Conservation (phyloP, 2,329 filamentous ascomycete genomes). For the Penicillium hordei region DNA sequence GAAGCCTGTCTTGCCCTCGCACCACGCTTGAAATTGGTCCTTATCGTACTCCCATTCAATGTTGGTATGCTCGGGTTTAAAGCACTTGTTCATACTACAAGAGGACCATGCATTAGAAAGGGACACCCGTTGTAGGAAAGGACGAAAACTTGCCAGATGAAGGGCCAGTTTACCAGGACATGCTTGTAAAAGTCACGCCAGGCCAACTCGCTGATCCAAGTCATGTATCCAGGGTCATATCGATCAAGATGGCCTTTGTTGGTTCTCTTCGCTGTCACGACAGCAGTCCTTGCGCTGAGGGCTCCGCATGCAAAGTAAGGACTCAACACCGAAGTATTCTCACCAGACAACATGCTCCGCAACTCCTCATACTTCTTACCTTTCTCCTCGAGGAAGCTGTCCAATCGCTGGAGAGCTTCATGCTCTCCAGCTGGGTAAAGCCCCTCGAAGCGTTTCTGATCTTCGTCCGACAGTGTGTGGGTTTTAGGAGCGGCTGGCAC, state of each 20-base stretch:
- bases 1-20: slow-evolving; percentile 70
- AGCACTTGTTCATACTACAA: slow-evolving; percentile 67
- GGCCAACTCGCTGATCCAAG: slow-evolving; percentile 79
- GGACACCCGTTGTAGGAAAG: background rate
- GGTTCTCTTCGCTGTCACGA: slow-evolving; percentile 61
- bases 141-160: slow-evolving; percentile 46
- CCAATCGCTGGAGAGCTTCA: slow-evolving; percentile 64
- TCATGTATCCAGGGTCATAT: slow-evolving; percentile 63
- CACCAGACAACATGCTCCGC: slow-evolving; percentile 65
- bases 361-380: slow-evolving; percentile 61
- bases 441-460: slow-evolving; percentile 56
- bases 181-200: slow-evolving; percentile 90
- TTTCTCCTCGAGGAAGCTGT: slow-evolving; percentile 66
- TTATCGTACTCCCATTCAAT: slow-evolving; percentile 77
- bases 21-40: slow-evolving; percentile 71
- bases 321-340: slow-evolving; percentile 67
- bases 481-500: slow-evolving; percentile 64
- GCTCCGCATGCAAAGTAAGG: slow-evolving; percentile 71
- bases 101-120: background rate
- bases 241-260: slow-evolving; percentile 65
- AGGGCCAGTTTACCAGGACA: slow-evolving; percentile 81
- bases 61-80: slow-evolving; percentile 81
- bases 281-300: slow-evolving; percentile 65
- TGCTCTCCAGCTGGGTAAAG: slow-evolving; percentile 76
- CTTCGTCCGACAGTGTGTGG: slow-evolving; percentile 61